Conservation (phyloP, 192 early-diverging fungal species). For the Coemansia nantahalensis region DNA sequence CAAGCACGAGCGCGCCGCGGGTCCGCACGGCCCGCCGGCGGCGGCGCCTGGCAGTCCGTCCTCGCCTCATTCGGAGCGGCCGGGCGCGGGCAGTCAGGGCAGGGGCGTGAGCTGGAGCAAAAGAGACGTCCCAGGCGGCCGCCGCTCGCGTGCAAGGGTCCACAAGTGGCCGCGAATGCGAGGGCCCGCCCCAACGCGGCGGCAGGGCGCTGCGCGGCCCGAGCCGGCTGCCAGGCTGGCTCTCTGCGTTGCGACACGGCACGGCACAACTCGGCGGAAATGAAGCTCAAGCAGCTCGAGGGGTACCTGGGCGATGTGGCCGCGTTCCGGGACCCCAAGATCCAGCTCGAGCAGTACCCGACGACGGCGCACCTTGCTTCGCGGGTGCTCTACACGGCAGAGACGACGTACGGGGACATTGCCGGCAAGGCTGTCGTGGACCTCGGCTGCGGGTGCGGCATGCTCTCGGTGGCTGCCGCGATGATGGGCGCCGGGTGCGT, state of each 20-base stretch:
- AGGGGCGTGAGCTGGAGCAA: neutral
- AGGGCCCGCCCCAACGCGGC: no score
- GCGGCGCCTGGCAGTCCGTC: conserved; percentile 24
- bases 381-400: conserved; percentile 73
- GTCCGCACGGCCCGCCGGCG: neutral
- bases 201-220: no score
- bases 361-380: conserved; percentile 75
- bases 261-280: no score
- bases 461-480: conserved; percentile 63
- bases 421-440: conserved; percentile 68
- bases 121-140: no score
- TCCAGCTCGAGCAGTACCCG: conserved; percentile 76
- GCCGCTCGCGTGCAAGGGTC: no score
- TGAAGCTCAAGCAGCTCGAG: conserved; percentile 76
- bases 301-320: conserved; percentile 61
- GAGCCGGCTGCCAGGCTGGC: no score
- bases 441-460: conserved; percentile 76
- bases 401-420: conserved; percentile 69
- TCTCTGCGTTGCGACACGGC: neutral
- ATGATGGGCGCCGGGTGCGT: conserved; percentile 59
- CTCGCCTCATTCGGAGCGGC: conserved; percentile 15
- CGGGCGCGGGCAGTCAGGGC: neutral
- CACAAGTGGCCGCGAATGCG: no score
- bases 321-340: conserved; percentile 66
- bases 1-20: conserved; percentile 10